These are phyloP conservation scores for Monosporascus sp. DNA, from an alignment of 2,329 filamentous ascomycete species.

Conservation along the genomic window DNA sequence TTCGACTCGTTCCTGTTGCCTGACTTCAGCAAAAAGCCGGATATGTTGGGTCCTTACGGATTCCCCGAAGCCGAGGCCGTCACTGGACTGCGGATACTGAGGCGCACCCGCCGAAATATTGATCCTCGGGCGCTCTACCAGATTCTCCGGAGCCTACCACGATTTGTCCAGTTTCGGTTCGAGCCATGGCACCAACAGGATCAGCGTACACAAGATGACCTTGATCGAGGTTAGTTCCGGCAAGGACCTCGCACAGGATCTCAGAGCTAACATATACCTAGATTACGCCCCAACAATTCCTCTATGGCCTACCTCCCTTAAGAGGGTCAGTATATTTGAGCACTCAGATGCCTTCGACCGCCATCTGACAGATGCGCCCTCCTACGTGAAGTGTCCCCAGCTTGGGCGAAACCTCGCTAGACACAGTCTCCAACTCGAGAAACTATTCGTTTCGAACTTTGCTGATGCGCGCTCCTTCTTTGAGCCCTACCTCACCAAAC, in stretches of 20 bases:
- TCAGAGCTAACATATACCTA: not conserved
- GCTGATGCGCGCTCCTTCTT: constrained; percentile 15
- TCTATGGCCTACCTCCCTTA: constrained; percentile 6
- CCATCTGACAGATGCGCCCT: not conserved
- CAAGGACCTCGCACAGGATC: not conserved
- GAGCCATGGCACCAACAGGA: constrained; percentile 11
- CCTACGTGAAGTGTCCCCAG: constrained; percentile 4
- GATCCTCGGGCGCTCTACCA: constrained; percentile 7
- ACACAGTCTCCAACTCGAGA: constrained; percentile 10
- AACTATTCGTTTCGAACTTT: constrained; percentile 12
- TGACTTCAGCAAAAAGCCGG: constrained; percentile 3
- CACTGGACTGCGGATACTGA: constrained; percentile 5
- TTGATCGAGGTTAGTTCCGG: constrained; percentile 7
- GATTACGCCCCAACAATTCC: constrained; percentile 8
- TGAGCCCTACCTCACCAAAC: constrained; percentile 9
- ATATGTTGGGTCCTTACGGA: constrained; percentile 7
- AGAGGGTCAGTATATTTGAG: constrained; percentile 8
- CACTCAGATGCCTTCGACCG: constrained; percentile 8
- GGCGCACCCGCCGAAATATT: constrained; percentile 9
- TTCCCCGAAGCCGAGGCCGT: constrained; percentile 8
- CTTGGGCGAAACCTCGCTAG: constrained; percentile 9
- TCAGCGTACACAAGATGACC: constrained; percentile 5
- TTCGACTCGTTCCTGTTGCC: constrained; percentile 20
- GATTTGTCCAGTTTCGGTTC: constrained; percentile 7
- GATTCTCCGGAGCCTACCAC: constrained; percentile 6